Percentiles rank a stretch among this genome's conserved stretches.
These are phyloP conservation scores for Fraxinus floribunda DNA, from an alignment of 305 asterid genomes.

Conservation along the genomic window DNA sequence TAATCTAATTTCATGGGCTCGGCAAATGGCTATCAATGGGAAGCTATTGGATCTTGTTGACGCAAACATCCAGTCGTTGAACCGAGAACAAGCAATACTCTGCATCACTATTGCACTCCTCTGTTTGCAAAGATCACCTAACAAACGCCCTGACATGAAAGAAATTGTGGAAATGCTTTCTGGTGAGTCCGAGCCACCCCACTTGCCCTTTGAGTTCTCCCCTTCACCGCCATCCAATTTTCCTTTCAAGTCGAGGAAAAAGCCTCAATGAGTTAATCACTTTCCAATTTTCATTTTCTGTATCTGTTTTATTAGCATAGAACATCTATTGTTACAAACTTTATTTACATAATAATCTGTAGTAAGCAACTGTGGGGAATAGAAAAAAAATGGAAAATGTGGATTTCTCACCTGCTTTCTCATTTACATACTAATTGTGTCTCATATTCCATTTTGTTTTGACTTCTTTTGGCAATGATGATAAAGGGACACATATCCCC, in stretches of 20 bases:
- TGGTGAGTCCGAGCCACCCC: constrained; percentile 76
- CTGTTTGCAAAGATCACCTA: constrained; percentile 73
- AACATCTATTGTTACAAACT: constrained; percentile 26
- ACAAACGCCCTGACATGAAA: constrained; percentile 69
- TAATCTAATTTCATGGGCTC: constrained; percentile 82
- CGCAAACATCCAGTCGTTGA: constrained; percentile 52
- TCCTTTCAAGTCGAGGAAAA: constrained; percentile 68
- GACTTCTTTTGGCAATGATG: constrained; percentile 32
- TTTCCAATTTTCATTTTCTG: background rate
- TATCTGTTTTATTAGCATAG: constrained; percentile 19
- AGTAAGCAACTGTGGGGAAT: constrained; percentile 6
- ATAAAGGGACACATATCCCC: constrained; percentile 27
- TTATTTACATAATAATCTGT: constrained; percentile 15
- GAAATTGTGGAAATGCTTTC: constrained; percentile 78
- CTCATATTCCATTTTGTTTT: constrained; percentile 4
- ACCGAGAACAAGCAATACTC: constrained; percentile 55
- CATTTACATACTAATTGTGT: constrained; percentile 15
- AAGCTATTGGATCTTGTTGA: constrained; percentile 77
- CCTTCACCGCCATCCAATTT: constrained; percentile 84
- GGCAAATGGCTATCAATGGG: constrained; percentile 75
- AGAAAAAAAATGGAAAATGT: background rate
- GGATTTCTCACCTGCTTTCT: constrained; percentile 11
- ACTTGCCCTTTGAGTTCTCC: constrained; percentile 82
- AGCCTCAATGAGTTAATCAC: constrained; percentile 43
- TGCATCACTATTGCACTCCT: constrained; percentile 80